Base-by-base conservation (phyloP, 305 asterid species). In the Rubia balearica region DNA sequence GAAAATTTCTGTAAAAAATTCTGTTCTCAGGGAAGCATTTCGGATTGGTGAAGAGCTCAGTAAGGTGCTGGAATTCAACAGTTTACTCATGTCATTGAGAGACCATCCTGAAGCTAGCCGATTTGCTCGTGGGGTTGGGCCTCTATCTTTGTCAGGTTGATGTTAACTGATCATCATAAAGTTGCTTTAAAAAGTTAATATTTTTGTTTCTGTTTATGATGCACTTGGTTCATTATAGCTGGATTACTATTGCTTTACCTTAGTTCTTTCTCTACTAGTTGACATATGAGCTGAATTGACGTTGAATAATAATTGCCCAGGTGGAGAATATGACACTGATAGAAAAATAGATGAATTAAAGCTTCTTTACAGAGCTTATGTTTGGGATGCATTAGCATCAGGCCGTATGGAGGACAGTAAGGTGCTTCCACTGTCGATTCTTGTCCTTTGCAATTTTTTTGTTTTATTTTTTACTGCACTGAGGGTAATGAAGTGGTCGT, bases 61-160 rank as follows among this genome's bases (percentile, higher is more conserved):
- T 71, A 88, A 86, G 87, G 79, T 90, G 65, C 81, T 95, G 80
- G 80, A 89, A 45, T 95, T 90, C 65, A 90, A 91, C 82, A 81
- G 83, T 84, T 81, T 82, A 80, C 83, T 95, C 66, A 71, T 86
- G 76, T 91, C 97, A 64, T 78, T 91, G 73, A 85, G 80, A 80
- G 85, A 76, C 78, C 97, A 91, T 81, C 83, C 98, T 69, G 95
- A 91, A 80, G 85, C 90, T 64, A 83, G 86, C 77, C 86, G 81
- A 77, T 95, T 90, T 80, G 97, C 99, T 81, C 79, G 81, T 56
- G 98, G 99, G 68, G 77, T 91, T 76, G 98, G 96, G 63, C 96
- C 98, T 42, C 72, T 91, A 67, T 83, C 97, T 70, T 77, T 95
- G 73, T 68, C 85, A 77, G 99, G 99, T 95, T 79, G 82, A 66